Base-by-base conservation (phyloP, 23 red algal species). In the Rhodosorus marinus region DNA sequence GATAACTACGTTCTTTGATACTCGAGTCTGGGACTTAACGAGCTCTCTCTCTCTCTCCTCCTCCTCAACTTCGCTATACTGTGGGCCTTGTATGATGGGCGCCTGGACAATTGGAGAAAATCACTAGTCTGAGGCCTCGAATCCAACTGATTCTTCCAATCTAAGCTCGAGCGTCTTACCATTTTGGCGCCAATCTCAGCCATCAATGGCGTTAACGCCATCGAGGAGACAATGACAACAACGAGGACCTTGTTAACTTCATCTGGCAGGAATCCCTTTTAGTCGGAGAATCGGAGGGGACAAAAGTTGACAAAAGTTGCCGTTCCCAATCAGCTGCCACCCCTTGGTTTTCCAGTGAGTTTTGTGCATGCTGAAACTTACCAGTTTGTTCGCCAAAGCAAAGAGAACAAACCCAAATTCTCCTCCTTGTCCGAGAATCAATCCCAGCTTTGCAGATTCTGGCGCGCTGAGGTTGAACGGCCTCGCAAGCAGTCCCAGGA, bases 321-420 rank as follows among this genome's bases (percentile, higher is more conserved):
- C n/a, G n/a, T n/a, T n/a, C n/a, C n/a, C n/a, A n/a, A n/a, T n/a
- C n/a, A n/a, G n/a, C n/a, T n/a, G n/a, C n/a, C n/a, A n/a, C n/a
- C n/a, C n/a, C n/a, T n/a, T n/a, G n/a, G n/a, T n/a, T n/a, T n/a
- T n/a, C n/a, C n/a, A n/a, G n/a, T n/a, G n/a, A n/a, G n/a, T n/a
- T n/a, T n/a, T n/a, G n/a, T n/a, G n/a, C n/a, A n/a, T n/a, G n/a
- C n/a, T n/a, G n/a, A n/a, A n/a, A n/a, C n/a, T n/a, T n/a, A n/a
- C n/a, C 29, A 83, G 60, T 42, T 73, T 62, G 29, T 94, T 78
- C 8, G 76, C 87, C 35, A 83, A 49, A 27, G 70, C 76, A 57
- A 94, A 94, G 25, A 80, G 56, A 23, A 94, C 87, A 73, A 94
- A 94, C 4, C 77, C 76, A 64, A 94, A 94, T 45, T 94, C 87